Base-by-base conservation (phyloP, 2,329 filamentous ascomycete species). In the Leptographium flavum region DNA sequence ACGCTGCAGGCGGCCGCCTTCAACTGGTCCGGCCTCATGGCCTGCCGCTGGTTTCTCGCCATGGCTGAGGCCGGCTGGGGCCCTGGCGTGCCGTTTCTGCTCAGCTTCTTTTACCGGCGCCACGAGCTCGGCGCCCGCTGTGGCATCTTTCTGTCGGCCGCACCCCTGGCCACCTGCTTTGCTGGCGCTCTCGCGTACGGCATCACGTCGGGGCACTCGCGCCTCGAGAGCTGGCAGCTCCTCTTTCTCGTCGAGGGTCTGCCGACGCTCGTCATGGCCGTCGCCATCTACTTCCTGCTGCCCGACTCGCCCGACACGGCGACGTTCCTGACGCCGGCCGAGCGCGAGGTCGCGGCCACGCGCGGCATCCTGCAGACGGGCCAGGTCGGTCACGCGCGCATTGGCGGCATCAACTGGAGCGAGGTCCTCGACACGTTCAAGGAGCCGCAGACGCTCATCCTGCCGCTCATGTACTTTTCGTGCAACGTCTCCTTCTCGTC, bases 61-160 rank as follows among this genome's bases (percentile, higher is more conserved):
- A 59, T 62, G 21, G 63, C 63, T 19, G 66, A 69, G 51, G 65
- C 67, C 14, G 66, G 60, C 1, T 70, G 66, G 33, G 56, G 52
- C 3, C 59, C 63, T 3, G 65, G 63, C 2, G 58, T 68, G 2
- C 62, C 66, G 0, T 66, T 64, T 39, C 61, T 68, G 21, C 56
- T 70, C 6, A 64, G 61, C 8, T 68, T 70, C 53, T 70, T 70
- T 53, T 71, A 70, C 47, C 58, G 62, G 7, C 55, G 69, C 5
- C 53, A 60, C 17, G 84, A 88, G 55, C 65, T 88, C 10, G 84
- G 82, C 1, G 71, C 83, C 47, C 69, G 83, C 23, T 81, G 76
- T 15, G 83, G 81, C 10, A 63, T 87, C 6, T 83, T 85, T 58
- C 71, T 88, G 45, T 80, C 79, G 0, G 81, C 60, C 11, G 77